A percentile compares a stretch with the other conserved stretches of the same genome.
These are phyloP conservation scores for Hygrophorus pudorinus DNA, from an alignment of 768 basidiomycete genomes.

Conservation along the genomic window DNA sequence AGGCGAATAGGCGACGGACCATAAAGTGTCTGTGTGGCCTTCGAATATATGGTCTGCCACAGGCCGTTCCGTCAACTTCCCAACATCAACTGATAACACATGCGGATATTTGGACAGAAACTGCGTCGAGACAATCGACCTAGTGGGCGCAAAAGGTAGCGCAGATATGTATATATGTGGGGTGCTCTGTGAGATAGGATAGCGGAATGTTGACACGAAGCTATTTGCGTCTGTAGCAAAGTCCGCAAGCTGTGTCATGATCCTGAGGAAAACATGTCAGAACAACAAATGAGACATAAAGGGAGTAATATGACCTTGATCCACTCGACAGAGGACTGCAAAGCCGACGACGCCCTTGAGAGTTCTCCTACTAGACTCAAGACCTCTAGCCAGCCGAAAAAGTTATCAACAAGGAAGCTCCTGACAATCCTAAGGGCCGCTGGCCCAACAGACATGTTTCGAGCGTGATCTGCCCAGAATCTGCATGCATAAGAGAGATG, in stretches of 20 bases:
- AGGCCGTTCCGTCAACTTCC: too few species aligned
- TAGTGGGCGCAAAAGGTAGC: background rate
- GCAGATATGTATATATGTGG: background rate
- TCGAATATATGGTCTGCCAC: conserved; percentile 28
- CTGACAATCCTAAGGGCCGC: conserved; percentile 1
- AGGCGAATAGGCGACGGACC: too few species aligned
- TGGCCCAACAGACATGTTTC: conserved; percentile 6
- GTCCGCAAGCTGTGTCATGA: background rate
- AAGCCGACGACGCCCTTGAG: conserved; percentile 5
- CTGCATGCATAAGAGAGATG: conserved; percentile 26
- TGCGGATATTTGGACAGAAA: background rate
- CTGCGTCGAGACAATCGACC: background rate
- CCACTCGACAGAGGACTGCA: background rate
- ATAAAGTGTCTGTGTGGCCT: too few species aligned
- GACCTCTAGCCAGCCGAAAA: conserved; percentile 31
- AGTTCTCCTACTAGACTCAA: conserved; percentile 16
- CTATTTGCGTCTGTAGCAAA: background rate
- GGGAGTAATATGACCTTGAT: background rate
- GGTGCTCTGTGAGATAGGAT: background rate
- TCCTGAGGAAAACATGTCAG: background rate
- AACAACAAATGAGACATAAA: background rate
- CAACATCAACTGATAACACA: background rate
- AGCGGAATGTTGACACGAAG: background rate
- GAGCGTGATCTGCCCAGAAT: conserved; percentile 24
- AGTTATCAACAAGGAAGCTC: conserved; percentile 13